These are phyloP conservation scores for Colletotrichum sp. DNA, from an alignment of 2,329 filamentous ascomycete species.

Conservation along the genomic window DNA sequence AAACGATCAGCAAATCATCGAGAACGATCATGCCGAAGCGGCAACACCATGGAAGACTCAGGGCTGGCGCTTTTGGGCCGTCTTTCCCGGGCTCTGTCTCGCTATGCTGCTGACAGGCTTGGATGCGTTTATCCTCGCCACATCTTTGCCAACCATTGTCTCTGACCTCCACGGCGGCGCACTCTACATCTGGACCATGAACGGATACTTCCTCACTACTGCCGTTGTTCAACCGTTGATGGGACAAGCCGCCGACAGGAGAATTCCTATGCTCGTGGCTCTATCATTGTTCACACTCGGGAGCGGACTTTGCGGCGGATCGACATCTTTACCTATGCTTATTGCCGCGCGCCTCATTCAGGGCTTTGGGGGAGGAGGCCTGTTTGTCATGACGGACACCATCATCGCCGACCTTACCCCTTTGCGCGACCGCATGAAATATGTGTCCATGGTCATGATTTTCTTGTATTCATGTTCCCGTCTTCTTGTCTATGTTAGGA, in stretches of 20 bases:
- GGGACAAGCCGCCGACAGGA: conserved; percentile 49
- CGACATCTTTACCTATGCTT: conserved; percentile 41
- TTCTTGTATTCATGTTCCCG: neutral
- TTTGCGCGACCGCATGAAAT: conserved; percentile 43
- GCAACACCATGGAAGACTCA: neutral
- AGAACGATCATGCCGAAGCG: neutral
- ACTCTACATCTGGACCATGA: conserved; percentile 31
- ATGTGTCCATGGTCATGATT: neutral
- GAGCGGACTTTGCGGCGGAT: conserved; percentile 48
- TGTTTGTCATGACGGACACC: conserved; percentile 48
- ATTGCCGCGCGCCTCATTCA: conserved; percentile 47
- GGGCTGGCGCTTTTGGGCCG: neutral
- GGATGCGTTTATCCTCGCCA: neutral
- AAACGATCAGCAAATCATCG: fast-evolving
- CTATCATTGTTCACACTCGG: conserved; percentile 51
- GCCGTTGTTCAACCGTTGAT: conserved; percentile 48
- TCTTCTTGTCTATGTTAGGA: conserved; percentile 36
- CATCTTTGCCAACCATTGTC: neutral
- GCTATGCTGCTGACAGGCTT: neutral
- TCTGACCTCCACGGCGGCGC: conserved; percentile 22
- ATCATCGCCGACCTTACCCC: conserved; percentile 55
- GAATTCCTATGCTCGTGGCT: conserved; percentile 39
- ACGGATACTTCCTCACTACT: conserved; percentile 28
- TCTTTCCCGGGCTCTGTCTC: neutral
- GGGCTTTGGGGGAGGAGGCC: conserved; percentile 46